These are phyloP conservation scores for Combretum micranthum DNA, from an alignment of 345 rosid genomes.

Conservation along the genomic window DNA sequence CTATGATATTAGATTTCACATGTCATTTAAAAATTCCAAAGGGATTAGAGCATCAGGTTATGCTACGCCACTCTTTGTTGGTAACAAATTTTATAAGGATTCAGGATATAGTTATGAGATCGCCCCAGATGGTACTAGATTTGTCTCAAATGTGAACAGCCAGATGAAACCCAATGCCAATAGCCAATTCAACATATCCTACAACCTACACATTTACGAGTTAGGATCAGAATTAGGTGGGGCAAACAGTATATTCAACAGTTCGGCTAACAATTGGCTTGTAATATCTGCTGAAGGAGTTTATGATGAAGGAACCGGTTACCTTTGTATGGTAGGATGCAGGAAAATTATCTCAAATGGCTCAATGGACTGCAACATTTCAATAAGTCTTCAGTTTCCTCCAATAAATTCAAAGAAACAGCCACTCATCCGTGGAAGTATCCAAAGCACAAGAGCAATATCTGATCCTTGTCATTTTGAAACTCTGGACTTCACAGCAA, in stretches of 20 bases:
- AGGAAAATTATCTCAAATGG: constrained; percentile 6
- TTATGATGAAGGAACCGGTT: constrained; percentile 33
- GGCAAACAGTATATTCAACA: not conserved
- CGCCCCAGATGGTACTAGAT: too few species aligned
- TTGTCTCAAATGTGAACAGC: not conserved
- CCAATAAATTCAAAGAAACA: constrained; percentile 20
- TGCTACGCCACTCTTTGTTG: constrained; percentile 31
- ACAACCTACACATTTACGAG: constrained; percentile 16
- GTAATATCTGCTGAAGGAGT: constrained; percentile 41
- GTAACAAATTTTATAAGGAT: constrained; percentile 13
- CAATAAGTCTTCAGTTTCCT: constrained; percentile 30
- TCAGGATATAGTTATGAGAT: not conserved
- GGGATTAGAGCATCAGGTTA: constrained; percentile 22
- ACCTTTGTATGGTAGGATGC: constrained; percentile 53
- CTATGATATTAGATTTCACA: constrained; percentile 21
- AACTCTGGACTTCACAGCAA: constrained; percentile 13
- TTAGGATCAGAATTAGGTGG: not conserved
- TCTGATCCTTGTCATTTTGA: constrained; percentile 31
- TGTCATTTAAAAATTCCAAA: constrained; percentile 14
- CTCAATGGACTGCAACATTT: constrained; percentile 35
- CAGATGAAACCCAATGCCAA: not conserved
- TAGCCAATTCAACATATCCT: constrained; percentile 25
- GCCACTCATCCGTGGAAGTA: constrained; percentile 25
- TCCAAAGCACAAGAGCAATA: constrained; percentile 26
- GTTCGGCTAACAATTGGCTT: not conserved